A percentile compares a stretch with the other conserved stretches of the same genome.
Conservation (phyloP, 805 yeast species). For the Wickerhamiella cacticola region DNA sequence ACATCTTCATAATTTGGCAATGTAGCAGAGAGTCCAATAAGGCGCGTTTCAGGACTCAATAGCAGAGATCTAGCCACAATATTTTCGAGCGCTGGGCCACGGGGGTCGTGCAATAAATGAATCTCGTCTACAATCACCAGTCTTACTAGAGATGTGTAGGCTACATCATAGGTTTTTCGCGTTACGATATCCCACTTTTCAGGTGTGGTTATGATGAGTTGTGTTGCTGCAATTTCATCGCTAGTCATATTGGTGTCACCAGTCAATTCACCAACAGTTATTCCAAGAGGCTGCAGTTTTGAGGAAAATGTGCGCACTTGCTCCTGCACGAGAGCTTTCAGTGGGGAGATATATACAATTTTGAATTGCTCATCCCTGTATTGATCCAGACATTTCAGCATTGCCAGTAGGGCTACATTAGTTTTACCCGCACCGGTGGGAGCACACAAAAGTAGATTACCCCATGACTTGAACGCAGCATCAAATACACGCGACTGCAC, state of each 20-base stretch:
- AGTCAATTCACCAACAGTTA: constrained; percentile 72
- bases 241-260: constrained; percentile 76
- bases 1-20: constrained; percentile 83
- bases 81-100: constrained; percentile 90
- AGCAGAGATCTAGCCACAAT: constrained; percentile 66
- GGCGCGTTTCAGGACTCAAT: constrained; percentile 37
- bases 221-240: constrained; percentile 65
- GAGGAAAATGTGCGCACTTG: constrained; percentile 78
- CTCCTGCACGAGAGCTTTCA: constrained; percentile 91
- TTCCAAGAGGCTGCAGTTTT: constrained; percentile 50
- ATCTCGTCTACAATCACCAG: constrained; percentile 82
- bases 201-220: constrained; percentile 82
- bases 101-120: constrained; percentile 80
- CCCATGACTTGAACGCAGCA: constrained; percentile 57
- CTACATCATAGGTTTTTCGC: constrained; percentile 59
- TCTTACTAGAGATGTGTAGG: constrained; percentile 51
- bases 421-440: constrained; percentile 99
- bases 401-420: constrained; percentile 81
- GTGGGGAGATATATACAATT: constrained; percentile 81
- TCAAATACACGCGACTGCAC: constrained; percentile 78
- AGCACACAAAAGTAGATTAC: constrained; percentile 76
- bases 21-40: constrained; percentile 86
- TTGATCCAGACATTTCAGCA: constrained; percentile 49
- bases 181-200: constrained; percentile 97
- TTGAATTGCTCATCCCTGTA: constrained; percentile 46